These are phyloP conservation scores for Stropharia rugosoannulata DNA, from an alignment of 768 basidiomycete genomes.

Conservation along the genomic window DNA sequence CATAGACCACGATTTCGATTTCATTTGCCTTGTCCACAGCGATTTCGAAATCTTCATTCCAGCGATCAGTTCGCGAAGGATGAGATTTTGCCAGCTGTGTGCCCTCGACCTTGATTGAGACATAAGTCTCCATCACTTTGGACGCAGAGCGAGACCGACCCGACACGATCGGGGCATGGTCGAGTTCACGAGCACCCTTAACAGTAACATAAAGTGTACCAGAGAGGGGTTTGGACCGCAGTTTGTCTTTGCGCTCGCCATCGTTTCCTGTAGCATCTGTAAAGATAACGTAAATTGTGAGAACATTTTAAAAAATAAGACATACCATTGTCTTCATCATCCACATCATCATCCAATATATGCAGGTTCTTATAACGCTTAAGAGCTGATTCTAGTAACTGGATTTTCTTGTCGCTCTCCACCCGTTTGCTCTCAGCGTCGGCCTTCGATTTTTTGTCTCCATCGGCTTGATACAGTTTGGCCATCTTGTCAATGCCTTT, in stretches of 20 bases:
- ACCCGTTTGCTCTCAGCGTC: slow-evolving; percentile 93
- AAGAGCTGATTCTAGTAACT: slow-evolving; percentile 86
- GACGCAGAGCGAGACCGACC: slow-evolving; percentile 71
- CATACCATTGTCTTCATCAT: slow-evolving; percentile 78
- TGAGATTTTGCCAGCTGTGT: slow-evolving; percentile 91
- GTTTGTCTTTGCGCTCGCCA: slow-evolving; percentile 88
- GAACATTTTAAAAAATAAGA: slow-evolving; percentile 8
- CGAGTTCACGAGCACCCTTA: slow-evolving; percentile 89
- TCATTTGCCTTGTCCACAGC: slow-evolving; percentile 98
- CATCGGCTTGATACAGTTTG: slow-evolving; percentile 92
- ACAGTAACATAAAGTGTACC: slow-evolving; percentile 90
- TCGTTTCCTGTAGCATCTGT: slow-evolving; percentile 57
- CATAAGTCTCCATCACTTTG: slow-evolving; percentile 81
- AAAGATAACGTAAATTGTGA: slow-evolving; percentile 8
- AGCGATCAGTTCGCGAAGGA: slow-evolving; percentile 90
- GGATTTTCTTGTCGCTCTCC: slow-evolving; percentile 96
- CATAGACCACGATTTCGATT: slow-evolving; percentile 94
- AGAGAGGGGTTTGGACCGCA: slow-evolving; percentile 91
- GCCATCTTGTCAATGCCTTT: slow-evolving; percentile 99
- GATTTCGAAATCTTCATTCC: slow-evolving; percentile 98
- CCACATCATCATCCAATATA: slow-evolving; percentile 85
- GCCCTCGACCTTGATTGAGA: slow-evolving; percentile 96
- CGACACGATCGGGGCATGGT: slow-evolving; percentile 81
- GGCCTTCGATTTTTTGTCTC: slow-evolving; percentile 92
- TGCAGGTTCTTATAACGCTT: slow-evolving; percentile 96